phyloP scores from a whole-genome alignment of 2,329 filamentous ascomycete species.

The Claviceps sp. region DNA sequence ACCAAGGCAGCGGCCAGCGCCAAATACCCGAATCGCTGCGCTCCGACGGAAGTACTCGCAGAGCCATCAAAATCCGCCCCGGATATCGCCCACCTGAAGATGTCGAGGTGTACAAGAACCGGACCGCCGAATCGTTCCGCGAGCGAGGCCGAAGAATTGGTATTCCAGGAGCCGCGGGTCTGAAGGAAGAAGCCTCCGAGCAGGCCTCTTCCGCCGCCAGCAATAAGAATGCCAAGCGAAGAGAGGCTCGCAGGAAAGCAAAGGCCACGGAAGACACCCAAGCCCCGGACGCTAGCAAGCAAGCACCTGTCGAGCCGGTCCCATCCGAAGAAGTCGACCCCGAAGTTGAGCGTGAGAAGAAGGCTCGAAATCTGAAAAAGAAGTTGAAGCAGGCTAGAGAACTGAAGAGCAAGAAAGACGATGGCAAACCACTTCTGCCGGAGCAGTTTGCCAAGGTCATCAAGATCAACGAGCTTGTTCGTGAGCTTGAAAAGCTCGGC shows the following conservation, averaged over 20 bases:
- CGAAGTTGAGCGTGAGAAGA: slow-evolving; percentile 78
- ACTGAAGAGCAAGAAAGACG: slow-evolving; percentile 79
- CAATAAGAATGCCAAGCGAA: slow-evolving; percentile 78
- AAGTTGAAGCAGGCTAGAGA: slow-evolving; percentile 91
- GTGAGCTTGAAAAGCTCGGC: slow-evolving; percentile 73
- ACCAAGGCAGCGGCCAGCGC: slow-evolving; percentile 63
- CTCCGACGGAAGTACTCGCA: slow-evolving; percentile 80
- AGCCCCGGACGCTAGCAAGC: slow-evolving; percentile 40
- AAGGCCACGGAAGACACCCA: slow-evolving; percentile 45
- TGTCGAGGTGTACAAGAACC: slow-evolving; percentile 90
- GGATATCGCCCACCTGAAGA: slow-evolving; percentile 93
- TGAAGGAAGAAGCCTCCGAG: slow-evolving; percentile 35
- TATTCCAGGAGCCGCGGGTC: slow-evolving; percentile 59
- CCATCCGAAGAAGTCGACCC: slow-evolving; percentile 41
- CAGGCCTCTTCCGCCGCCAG: slow-evolving; percentile 37
- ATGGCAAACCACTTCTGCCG: slow-evolving; percentile 68
- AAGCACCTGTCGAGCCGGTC: slow-evolving; percentile 9
- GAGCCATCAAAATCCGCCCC: slow-evolving; percentile 85
- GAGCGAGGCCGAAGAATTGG: slow-evolving; percentile 49
- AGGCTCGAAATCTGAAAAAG: slow-evolving; percentile 81
- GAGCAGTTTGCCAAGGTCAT: slow-evolving; percentile 97
- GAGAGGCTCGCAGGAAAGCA: slow-evolving; percentile 42
- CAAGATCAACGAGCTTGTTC: slow-evolving; percentile 86
- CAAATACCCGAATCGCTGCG: slow-evolving; percentile 81
- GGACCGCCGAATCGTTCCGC: slow-evolving; percentile 73